Evolutionary conservation across 1,284 basidiomycete genomes (phyloP), one percentile per base, ranked within the genome.

Genomic region (Omphalotus olearius): DNA sequence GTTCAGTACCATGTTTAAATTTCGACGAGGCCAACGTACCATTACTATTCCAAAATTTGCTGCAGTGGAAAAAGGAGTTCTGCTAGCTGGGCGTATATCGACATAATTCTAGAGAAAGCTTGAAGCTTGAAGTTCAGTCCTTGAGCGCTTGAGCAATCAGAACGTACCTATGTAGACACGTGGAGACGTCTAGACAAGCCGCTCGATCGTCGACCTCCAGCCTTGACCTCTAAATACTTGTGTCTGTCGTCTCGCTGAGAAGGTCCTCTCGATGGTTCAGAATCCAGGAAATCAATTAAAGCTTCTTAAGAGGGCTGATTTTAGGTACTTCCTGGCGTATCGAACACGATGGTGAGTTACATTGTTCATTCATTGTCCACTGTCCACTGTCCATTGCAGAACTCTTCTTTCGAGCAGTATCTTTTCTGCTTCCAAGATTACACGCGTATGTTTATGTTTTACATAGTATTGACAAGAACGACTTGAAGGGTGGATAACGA

Each of bases 401-500:
- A 9, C 16, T n/a, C 18, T 20, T 25, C 11, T 47, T 25, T 16
- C 43, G 26, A n/a, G 17, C 9, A 41, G 43, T 18, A 2, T 13
- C 26, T 36, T 46, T 45, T 48, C 42, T 33, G n/a, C 30, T 14
- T 42, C n/a, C 1, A 16, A 26, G 18, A 9, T 40, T 50, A 18
- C 10, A 17, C 18, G 16, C 14, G 14, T 37, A 2, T 33, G 2
- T 10, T 2, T 33, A n/a, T n/a, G n/a, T 33, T 13, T 33, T 33
- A 33, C 30, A 33, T 13, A 10, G 30, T 44, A 38, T 43, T 47
- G 39, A 40, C 6, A 28, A 13, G 20, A 13, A 42, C 41, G n/a
- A 40, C 18, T 20, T 44, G 36, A 67, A 83, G 87, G 86, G 86
- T 78, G 59, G 88, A 90, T 70, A 90, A 90, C 59, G 88, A 90